Percentiles rank a stretch among this genome's conserved stretches.
Evolutionary conservation across 495 filamentous ascomycete species (phyloP).

Genomic region (Aspergillus affinis): DNA sequence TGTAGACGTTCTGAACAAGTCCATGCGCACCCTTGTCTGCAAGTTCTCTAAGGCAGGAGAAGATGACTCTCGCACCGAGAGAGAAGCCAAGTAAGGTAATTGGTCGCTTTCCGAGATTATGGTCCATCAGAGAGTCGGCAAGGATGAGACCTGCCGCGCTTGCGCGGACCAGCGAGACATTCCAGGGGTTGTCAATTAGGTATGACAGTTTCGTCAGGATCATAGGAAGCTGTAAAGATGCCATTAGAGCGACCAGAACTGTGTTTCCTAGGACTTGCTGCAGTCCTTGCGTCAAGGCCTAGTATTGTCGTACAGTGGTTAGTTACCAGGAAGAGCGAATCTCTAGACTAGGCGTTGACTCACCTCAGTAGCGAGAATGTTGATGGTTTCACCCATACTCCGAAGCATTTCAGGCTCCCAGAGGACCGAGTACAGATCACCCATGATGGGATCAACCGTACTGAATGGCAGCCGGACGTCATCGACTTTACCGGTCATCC

Average conservation of each 20-base stretch:
- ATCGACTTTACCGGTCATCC: conserved; percentile 98
- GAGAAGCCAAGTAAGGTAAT: conserved; percentile 97
- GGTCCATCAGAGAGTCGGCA: conserved; percentile 88
- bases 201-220: conserved; percentile 94
- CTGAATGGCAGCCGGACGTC: conserved; percentile 94
- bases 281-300: conserved; percentile 92
- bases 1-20: conserved; percentile 90
- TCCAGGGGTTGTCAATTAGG: conserved; percentile 98
- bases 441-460: conserved; percentile 97
- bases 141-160: conserved; percentile 88
- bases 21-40: conserved; percentile 85
- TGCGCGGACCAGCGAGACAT: conserved; percentile 86
- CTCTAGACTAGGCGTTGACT: conserved; percentile 19
- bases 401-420: conserved; percentile 99
- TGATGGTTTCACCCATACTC: conserved; percentile 97
- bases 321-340: conserved; percentile 10
- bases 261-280: conserved; percentile 95
- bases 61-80: conserved; percentile 88
- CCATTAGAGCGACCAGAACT: conserved; percentile 84
- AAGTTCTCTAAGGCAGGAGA: conserved; percentile 85
- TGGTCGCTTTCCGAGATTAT: conserved; percentile 87
- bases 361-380: conserved; percentile 96
- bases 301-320: conserved; percentile 3
- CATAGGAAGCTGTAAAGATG: conserved; percentile 87
- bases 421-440: conserved; percentile 92